Conservation (phyloP, 352 stramenopile species). For the Phytophthora hibernalis region DNA sequence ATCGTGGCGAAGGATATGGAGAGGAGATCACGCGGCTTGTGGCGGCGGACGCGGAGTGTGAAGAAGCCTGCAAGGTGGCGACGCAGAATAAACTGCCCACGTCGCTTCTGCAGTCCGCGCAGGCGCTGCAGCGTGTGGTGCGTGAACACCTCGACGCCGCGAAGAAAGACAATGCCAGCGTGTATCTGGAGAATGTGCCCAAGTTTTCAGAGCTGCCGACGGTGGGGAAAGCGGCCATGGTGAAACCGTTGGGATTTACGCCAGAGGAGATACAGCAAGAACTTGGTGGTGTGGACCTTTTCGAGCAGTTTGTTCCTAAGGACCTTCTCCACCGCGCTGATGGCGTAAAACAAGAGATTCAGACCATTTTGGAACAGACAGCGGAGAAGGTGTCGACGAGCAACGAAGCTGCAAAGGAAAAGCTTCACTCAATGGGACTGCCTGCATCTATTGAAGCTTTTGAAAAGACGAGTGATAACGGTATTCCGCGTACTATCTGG, state of each 20-base stretch:
- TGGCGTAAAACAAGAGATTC: conserved; percentile 57
- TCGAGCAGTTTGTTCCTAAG: conserved; percentile 73
- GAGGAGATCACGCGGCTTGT: conserved; percentile 78
- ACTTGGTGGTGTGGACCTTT: conserved; percentile 65
- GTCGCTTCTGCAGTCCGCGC: conserved; percentile 61
- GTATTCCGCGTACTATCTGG: conserved; percentile 64
- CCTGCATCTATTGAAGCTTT: conserved; percentile 84
- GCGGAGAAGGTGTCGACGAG: conserved; percentile 51
- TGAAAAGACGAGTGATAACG: conserved; percentile 67
- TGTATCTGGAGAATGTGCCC: conserved; percentile 84
- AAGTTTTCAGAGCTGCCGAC: conserved; percentile 55
- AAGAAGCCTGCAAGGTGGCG: conserved; percentile 63
- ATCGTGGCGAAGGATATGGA: conserved; percentile 68
- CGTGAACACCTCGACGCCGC: conserved; percentile 63
- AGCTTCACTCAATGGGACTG: conserved; percentile 64
- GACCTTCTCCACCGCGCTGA: conserved; percentile 56
- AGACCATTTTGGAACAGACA: conserved; percentile 48
- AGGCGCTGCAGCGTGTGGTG: conserved; percentile 62
- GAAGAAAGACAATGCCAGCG: conserved; percentile 82
- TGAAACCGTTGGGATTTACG: conserved; percentile 58
- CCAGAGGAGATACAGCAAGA: conserved; percentile 64
- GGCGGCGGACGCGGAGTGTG: conserved; percentile 60
- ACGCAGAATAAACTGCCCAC: conserved; percentile 68
- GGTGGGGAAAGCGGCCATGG: conserved; percentile 75
- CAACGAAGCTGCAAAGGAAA: conserved; percentile 60